phyloP scores from a whole-genome alignment of 495 filamentous ascomycete species.

The Penicillium diatomitis region DNA sequence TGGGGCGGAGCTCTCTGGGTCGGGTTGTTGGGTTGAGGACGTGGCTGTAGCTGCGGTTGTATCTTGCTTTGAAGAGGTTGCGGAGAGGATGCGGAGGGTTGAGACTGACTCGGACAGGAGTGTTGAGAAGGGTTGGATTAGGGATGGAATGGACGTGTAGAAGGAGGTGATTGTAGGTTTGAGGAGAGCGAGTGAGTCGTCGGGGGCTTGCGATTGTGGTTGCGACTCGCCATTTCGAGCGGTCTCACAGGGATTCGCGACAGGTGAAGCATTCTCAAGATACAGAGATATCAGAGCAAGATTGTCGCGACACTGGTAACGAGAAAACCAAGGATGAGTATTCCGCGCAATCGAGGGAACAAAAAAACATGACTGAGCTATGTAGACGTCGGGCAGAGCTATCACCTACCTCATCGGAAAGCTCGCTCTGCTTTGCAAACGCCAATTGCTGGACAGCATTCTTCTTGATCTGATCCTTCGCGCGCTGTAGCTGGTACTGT shows the following conservation, averaged over 20 bases:
- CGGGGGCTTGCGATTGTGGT: background rate
- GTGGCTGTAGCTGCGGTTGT: background rate
- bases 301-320: constrained; percentile 25
- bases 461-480: constrained; percentile 31
- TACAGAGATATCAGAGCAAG: constrained; percentile 30
- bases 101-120: constrained; percentile 15
- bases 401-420: constrained; percentile 23
- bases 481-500: constrained; percentile 23
- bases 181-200: constrained; percentile 25
- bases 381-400: background rate
- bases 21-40: background rate
- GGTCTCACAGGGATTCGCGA: constrained; percentile 15
- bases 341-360: no score
- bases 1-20: no score
- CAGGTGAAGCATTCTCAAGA: constrained; percentile 22
- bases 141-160: constrained; percentile 22
- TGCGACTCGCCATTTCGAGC: constrained; percentile 6
- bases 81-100: constrained; percentile 20
- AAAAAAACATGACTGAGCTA: no score
- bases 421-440: constrained; percentile 23
- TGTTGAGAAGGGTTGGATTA: constrained; percentile 20
- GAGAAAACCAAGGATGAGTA: no score
- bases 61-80: constrained; percentile 9
- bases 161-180: constrained; percentile 30
- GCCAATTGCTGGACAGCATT: constrained; percentile 24